Evolutionary conservation across 2,329 filamentous ascomycete genomes (phyloP).

Genomic region (Epichloe sibirici): DNA sequence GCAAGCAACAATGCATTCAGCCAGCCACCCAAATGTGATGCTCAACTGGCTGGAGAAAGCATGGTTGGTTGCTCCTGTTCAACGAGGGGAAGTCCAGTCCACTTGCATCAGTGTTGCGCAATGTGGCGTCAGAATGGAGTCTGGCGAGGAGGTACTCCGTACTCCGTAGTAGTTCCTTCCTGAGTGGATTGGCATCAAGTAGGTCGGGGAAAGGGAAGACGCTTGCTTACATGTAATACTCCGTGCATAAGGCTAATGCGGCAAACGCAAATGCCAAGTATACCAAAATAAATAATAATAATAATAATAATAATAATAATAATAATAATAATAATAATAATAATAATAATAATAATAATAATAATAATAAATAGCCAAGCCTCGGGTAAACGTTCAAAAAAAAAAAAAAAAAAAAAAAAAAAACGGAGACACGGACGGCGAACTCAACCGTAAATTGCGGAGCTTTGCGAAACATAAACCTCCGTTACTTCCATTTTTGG

Average conservation of each 20-base stretch:
- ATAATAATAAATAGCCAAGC: no score
- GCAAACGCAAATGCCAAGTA: background rate
- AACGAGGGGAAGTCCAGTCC: no score
- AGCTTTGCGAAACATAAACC: background rate
- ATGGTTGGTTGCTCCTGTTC: no score
- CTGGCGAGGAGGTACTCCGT: background rate
- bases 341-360: no score
- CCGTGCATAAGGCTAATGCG: background rate
- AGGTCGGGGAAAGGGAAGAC: background rate
- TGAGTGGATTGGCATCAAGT: background rate
- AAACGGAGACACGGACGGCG: background rate
- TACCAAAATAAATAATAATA: no score
- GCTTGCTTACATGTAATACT: no score
- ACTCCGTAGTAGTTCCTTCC: background rate
- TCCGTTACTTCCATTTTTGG: no score
- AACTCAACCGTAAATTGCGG: background rate
- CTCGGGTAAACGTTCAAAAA: background rate
- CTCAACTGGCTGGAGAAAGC: no score
- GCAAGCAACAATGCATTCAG: no score
- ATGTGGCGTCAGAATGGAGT: conserved; percentile 5
- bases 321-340: no score
- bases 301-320: no score
- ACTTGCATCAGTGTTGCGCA: conserved; percentile 10
- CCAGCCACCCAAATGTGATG: no score
- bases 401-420: background rate